Evolutionary conservation across 148 eudicot species (phyloP), one percentile per base, ranked within the genome.

Genomic region (Tetragonia tetragonoides): DNA sequence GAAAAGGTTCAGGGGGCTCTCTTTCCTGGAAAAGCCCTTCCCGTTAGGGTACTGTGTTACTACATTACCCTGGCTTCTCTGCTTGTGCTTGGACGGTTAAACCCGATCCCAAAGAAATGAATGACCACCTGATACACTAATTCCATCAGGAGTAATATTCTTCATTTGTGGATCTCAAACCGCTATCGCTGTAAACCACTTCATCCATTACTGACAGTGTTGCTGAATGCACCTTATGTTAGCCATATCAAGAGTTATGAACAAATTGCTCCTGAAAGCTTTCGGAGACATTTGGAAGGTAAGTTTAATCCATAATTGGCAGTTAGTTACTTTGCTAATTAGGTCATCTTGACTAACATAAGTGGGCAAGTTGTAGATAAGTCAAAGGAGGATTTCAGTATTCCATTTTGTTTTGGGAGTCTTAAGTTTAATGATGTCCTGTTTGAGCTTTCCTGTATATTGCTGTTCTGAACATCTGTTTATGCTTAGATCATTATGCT

Each of bases 201-300:
- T 77, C 57, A 57, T 57, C 21, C 54, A 40, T 77, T 72, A 57
- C 9, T 68, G 34, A 28, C 34, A 28, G 34, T 28, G 74, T 77
- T 69, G 74, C 74, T 69, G 74, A 68, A 44, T 56, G 57, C 24
- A 41, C 63, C 56, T 68, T 59, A 64, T 68, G 67, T 69, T 47
- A 77, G 75, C 75, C 59, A 46, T 66, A 65, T 76, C 37, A 37
- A 66, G 72, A 51, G 60, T 49, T 76, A 47, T 61, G 61, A 44
- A 40, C 54, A 14, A 75, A 44, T 8, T 68, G 79, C 67, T 61
- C 40, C 75, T 61, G 80, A 44, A 34, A 61, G 60, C 42, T 15
- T 70, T 39, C 51, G n/a, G 74, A 20, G 20, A 46, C 44, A 70
- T 39, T 34, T 70, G 70, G 44, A n/a, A 61, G 75, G 75, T 78